phyloP scores from a whole-genome alignment of 2,329 filamentous ascomycete genomes.

The Setomelanomma holmii region DNA sequence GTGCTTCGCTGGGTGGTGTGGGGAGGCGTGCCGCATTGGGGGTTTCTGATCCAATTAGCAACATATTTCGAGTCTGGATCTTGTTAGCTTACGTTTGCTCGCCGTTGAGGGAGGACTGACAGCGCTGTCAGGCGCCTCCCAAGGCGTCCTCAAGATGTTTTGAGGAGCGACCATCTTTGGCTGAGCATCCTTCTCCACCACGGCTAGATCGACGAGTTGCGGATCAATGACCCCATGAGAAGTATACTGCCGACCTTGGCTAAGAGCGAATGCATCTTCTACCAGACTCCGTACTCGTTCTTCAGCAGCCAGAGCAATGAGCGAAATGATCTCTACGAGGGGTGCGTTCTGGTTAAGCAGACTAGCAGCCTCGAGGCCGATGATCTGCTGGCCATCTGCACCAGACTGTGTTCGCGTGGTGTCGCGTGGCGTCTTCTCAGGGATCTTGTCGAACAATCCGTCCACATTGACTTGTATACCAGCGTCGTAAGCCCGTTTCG shows the following conservation, averaged over 20 bases:
- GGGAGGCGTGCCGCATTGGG: slow-evolving; percentile 52
- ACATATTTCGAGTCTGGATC: not conserved
- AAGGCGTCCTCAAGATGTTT: slow-evolving; percentile 49
- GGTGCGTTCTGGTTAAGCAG: slow-evolving; percentile 74
- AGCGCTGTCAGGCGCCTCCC: slow-evolving; percentile 57
- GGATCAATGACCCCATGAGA: slow-evolving; percentile 80
- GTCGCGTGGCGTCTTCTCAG: slow-evolving; percentile 38
- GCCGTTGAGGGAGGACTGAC: slow-evolving; percentile 61
- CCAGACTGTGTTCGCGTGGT: slow-evolving; percentile 53
- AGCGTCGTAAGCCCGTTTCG: slow-evolving; percentile 64
- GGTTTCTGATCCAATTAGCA: slow-evolving; percentile 32
- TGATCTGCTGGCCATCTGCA: slow-evolving; percentile 67
- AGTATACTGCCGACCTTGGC: slow-evolving; percentile 74
- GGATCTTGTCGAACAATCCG: slow-evolving; percentile 57
- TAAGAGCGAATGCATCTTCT: slow-evolving; percentile 76
- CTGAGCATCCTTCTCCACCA: slow-evolving; percentile 54
- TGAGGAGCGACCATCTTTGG: slow-evolving; percentile 47
- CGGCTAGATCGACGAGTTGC: slow-evolving; percentile 77
- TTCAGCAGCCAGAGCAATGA: slow-evolving; percentile 83
- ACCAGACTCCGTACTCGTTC: slow-evolving; percentile 78
- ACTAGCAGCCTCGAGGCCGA: slow-evolving; percentile 63
- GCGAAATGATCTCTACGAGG: slow-evolving; percentile 80
- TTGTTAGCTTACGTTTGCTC: slow-evolving; percentile 32
- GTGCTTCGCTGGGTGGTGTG: slow-evolving; percentile 56
- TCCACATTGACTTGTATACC: slow-evolving; percentile 66